phyloP scores from a whole-genome alignment of 345 rosid species.

The Alliaria petiolata region DNA sequence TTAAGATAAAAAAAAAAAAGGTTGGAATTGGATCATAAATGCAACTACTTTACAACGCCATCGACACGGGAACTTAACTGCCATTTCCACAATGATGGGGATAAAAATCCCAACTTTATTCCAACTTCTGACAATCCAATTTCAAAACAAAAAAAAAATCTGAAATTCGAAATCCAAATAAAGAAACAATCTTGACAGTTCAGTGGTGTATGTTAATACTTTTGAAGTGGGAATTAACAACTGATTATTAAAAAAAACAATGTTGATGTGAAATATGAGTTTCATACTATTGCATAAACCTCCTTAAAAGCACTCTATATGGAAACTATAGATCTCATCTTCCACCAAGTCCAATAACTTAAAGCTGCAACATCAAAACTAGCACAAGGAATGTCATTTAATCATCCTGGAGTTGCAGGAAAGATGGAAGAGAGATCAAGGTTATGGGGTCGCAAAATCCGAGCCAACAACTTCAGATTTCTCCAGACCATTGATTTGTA shows the following conservation, averaged over 20 bases:
- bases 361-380: neutral
- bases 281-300: neutral
- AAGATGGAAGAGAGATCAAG: neutral
- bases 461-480: neutral
- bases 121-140: neutral
- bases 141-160: neutral
- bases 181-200: neutral
- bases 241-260: neutral
- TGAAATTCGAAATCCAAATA: neutral
- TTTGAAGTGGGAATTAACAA: neutral
- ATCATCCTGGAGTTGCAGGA: neutral
- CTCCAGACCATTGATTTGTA: neutral
- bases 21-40: constrained; percentile 19
- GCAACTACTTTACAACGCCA: constrained; percentile 18
- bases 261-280: neutral
- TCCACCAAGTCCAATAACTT: neutral
- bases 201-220: neutral
- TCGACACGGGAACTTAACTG: constrained; percentile 18
- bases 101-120: constrained; percentile 9
- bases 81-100: constrained; percentile 2
- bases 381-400: neutral
- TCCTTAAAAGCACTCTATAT: neutral
- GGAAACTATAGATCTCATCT: neutral
- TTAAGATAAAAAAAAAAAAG: neutral
- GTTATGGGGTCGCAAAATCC: neutral